Conservation (phyloP, 2,329 filamentous ascomycete species). For the Incumbomyces lentus region DNA sequence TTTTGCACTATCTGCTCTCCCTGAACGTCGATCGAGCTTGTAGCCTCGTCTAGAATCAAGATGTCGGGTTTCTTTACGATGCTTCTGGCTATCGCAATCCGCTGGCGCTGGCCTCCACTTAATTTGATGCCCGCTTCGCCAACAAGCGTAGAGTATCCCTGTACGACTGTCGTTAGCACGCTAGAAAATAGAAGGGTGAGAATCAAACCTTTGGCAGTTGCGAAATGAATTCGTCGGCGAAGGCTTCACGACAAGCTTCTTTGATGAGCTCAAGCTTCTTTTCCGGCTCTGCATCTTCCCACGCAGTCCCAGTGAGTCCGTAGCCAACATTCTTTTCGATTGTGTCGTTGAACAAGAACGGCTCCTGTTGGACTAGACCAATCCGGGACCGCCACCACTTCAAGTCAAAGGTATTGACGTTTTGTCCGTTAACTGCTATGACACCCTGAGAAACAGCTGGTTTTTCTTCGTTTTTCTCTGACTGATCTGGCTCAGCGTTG, state of each 20-base stretch:
- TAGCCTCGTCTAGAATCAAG: slow-evolving; percentile 66
- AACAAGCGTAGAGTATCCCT: slow-evolving; percentile 63
- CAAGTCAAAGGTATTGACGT: slow-evolving; percentile 48
- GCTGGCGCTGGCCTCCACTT: slow-evolving; percentile 76
- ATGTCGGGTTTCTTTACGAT: slow-evolving; percentile 58
- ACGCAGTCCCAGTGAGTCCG: slow-evolving; percentile 36
- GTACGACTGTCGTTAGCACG: neutral
- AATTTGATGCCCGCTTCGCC: slow-evolving; percentile 69
- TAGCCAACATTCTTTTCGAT: slow-evolving; percentile 54
- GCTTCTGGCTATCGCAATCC: slow-evolving; percentile 64
- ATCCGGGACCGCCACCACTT: slow-evolving; percentile 52
- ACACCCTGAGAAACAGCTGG: slow-evolving; percentile 27
- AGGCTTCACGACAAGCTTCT: slow-evolving; percentile 56
- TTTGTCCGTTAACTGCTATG: slow-evolving; percentile 44
- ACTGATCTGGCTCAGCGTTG: neutral
- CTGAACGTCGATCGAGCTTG: slow-evolving; percentile 52
- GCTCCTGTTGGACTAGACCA: slow-evolving; percentile 58
- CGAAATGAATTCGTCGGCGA: slow-evolving; percentile 59
- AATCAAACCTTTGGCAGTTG: slow-evolving; percentile 41
- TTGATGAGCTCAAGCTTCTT: slow-evolving; percentile 41
- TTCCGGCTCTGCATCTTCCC: slow-evolving; percentile 25
- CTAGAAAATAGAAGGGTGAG: neutral
- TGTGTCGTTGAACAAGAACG: slow-evolving; percentile 57
- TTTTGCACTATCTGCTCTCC: slow-evolving; percentile 46
- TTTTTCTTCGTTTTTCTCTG: neutral